A percentile compares a stretch with the other conserved stretches of the same genome.
phyloP scores from a whole-genome alignment of 2,329 filamentous ascomycete species.

The Triangularia verruculosa region DNA sequence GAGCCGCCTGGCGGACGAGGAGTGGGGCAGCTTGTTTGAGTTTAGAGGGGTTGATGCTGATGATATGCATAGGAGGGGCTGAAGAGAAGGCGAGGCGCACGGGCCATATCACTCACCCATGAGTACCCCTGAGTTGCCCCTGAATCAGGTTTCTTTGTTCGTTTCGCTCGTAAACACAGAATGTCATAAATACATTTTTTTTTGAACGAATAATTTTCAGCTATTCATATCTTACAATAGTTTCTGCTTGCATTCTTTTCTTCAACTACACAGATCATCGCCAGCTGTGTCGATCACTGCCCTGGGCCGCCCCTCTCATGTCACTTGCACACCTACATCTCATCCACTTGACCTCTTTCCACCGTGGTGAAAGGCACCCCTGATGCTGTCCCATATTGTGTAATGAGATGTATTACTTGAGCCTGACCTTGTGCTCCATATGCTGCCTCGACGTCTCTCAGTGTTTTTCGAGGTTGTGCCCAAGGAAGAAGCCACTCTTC shows the following conservation, averaged over 20 bases:
- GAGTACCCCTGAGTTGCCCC: not conserved
- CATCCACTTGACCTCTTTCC: not conserved
- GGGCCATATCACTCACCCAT: not conserved
- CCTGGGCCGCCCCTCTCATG: not conserved
- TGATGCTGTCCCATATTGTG: not conserved
- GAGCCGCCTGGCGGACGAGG: slow-evolving; percentile 33
- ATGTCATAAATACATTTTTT: not conserved
- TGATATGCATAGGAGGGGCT: not conserved
- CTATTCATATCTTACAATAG: no score
- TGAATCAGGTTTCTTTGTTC: not conserved
- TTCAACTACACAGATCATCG: no score
- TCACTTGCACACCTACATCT: not conserved
- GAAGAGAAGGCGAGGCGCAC: not conserved
- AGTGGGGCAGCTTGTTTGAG: slow-evolving; percentile 39
- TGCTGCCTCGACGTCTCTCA: not conserved
- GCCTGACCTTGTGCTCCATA: not conserved
- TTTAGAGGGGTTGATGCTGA: slow-evolving; percentile 33
- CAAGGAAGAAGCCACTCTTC: not conserved
- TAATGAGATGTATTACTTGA: not conserved
- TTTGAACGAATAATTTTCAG: not conserved
- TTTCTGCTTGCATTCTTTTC: no score
- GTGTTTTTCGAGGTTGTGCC: not conserved
- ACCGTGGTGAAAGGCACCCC: not conserved
- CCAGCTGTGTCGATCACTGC: no score
- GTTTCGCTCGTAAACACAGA: not conserved